phyloP scores from a whole-genome alignment of 306 rosid genomes.

The Gleditsia sinensis region DNA sequence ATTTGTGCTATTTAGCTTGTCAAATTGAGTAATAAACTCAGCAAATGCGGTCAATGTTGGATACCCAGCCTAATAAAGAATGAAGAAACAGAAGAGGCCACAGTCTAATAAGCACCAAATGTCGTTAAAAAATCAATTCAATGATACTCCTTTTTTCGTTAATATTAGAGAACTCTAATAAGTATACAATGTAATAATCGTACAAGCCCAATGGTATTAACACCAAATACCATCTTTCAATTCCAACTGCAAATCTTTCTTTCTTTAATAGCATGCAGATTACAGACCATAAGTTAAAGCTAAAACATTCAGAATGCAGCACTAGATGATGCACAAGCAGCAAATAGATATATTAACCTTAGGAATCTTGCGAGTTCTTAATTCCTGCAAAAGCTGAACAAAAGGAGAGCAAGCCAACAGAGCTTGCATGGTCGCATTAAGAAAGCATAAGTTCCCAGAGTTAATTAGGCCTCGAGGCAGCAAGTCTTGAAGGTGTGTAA shows the following conservation, averaged over 20 bases:
- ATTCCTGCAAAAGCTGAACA: constrained; percentile 71
- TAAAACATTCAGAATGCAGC: not conserved
- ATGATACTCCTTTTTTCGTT: not conserved
- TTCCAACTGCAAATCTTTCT: not conserved
- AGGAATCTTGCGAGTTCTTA: constrained; percentile 60
- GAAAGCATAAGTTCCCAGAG: constrained; percentile 89
- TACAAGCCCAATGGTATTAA: not conserved
- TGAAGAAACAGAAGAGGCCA: constrained; percentile 11
- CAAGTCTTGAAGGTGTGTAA: constrained; percentile 38
- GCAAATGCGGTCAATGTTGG: constrained; percentile 79
- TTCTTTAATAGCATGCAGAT: not conserved
- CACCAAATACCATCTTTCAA: not conserved
- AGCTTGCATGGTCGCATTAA: constrained; percentile 88
- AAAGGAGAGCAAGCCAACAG: constrained; percentile 89
- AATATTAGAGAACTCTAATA: not conserved
- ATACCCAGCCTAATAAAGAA: constrained; percentile 62
- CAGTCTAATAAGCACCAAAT: constrained; percentile 12
- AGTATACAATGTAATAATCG: not conserved
- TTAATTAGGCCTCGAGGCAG: constrained; percentile 85
- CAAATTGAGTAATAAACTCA: constrained; percentile 73
- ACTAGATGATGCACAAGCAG: constrained; percentile 5
- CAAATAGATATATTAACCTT: constrained; percentile 52
- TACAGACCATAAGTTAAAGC: not conserved
- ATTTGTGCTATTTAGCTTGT: constrained; percentile 54
- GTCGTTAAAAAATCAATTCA: constrained; percentile 12